Base-by-base conservation (phyloP, 768 basidiomycete genomes). In the Trametes sanguinea region DNA sequence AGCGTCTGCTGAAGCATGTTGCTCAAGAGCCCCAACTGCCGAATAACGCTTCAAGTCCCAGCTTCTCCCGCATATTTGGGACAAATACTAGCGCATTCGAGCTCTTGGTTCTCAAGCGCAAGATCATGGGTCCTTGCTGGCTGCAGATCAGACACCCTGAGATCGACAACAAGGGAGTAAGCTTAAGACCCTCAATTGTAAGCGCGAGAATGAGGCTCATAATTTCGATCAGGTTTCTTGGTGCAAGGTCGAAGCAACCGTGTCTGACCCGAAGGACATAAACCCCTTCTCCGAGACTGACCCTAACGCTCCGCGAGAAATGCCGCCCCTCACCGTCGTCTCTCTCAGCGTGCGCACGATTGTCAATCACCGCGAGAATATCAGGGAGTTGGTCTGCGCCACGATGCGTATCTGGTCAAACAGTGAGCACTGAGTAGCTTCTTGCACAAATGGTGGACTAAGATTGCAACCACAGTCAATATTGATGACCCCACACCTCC, bases 51-150 rank as follows among this genome's bases (percentile, higher is more conserved):
- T 84, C 83, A 43, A 94, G 92, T 50, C 87, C 91, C 8, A 95
- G 92, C 53, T 95, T 98, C 71, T 81, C 86, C 37, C 85, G 84
- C 59, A 87, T 98, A 10, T 90, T 98, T 67, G 97, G 97, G 11
- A 90, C 95, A 2, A 95, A 87, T 66, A 96, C 95, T 5, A 92
- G 79, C 54, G 90, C 96, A 0, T 99, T 99, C 67, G 97, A 98
- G 72, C 78, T 94, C 9, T 83, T 99, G 17, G 95, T 95, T 2
- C 68, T 98, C 48, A 98, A 98, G 74, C 86, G 95, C 35, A 97
- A 95, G 76, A 97, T 98, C 60, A 98, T 98, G 95, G 97, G 97
- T 0, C 95, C 97, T 0, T 98, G 97, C 72, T 99, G 97, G 97
- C 78, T 99, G 47, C 82, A 88, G 58, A 83, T 99, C 64, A 89